Evolutionary conservation across 345 rosid genomes (phyloP).

Genomic region (Adansonia digitata): DNA sequence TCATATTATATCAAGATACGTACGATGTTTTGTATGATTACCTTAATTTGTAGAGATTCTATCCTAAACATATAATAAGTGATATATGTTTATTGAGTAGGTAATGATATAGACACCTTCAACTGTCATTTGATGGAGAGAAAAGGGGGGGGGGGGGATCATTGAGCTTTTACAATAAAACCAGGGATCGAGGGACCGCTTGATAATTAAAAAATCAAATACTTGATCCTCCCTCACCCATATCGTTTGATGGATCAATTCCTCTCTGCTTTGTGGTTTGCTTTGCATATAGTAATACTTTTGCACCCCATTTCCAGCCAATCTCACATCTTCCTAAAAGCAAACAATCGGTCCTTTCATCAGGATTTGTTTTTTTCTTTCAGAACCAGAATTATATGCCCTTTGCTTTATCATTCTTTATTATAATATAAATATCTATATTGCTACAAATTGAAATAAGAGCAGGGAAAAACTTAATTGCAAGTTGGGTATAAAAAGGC

Average conservation of each 20-base stretch:
- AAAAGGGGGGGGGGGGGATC: neutral
- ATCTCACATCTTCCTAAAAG: slow-evolving; percentile 12
- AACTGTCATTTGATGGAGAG: neutral
- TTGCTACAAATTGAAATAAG: slow-evolving; percentile 9
- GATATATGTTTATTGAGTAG: neutral
- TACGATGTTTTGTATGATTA: neutral
- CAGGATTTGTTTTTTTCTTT: neutral
- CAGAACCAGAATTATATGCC: neutral
- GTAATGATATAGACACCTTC: neutral
- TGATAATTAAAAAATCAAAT: neutral
- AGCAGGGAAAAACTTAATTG: neutral
- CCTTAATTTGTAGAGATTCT: neutral
- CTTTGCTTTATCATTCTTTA: neutral
- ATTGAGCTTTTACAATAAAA: neutral
- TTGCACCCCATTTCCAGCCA: neutral
- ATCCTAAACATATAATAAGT: neutral
- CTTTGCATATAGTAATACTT: neutral
- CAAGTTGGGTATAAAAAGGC: slow-evolving; percentile 20
- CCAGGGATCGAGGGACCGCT: neutral
- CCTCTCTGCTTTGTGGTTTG: neutral
- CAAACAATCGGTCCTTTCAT: neutral
- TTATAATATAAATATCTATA: too few species aligned
- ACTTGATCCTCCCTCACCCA: neutral
- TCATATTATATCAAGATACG: neutral
- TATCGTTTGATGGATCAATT: neutral